phyloP scores from a whole-genome alignment of 257 asterid genomes.

The Haberlea rhodopensis region DNA sequence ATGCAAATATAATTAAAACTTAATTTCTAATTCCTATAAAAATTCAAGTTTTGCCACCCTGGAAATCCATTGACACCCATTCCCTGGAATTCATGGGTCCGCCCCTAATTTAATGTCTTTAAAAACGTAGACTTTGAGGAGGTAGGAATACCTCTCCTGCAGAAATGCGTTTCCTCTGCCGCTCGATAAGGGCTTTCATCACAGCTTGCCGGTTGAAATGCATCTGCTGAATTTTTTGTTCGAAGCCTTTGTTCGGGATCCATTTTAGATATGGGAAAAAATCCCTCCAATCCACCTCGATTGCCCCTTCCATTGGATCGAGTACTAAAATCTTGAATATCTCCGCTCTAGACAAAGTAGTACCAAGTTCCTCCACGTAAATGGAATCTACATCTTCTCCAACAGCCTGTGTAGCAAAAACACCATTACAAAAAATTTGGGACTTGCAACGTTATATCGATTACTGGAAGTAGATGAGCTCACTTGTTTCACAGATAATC shows the following conservation, averaged over 20 bases:
- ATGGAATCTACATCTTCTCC: constrained; percentile 51
- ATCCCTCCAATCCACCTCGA: constrained; percentile 83
- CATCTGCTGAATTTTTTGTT: constrained; percentile 40
- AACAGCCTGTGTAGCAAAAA: constrained; percentile 38
- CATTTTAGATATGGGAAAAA: constrained; percentile 59
- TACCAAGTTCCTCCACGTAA: constrained; percentile 47
- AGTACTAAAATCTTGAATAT: constrained; percentile 51
- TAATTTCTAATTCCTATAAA: too few species aligned
- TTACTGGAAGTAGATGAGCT: constrained; percentile 6
- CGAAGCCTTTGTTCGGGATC: constrained; percentile 62
- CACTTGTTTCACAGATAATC: constrained; percentile 53
- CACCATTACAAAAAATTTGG: background rate
- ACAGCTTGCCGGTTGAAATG: constrained; percentile 39
- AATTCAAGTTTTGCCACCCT: too few species aligned
- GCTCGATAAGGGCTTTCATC: constrained; percentile 46
- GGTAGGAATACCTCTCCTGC: constrained; percentile 45
- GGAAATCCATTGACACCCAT: too few species aligned
- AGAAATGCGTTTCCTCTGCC: constrained; percentile 42
- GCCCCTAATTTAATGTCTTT: background rate
- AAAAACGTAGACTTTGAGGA: background rate
- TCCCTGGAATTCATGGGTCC: too few species aligned
- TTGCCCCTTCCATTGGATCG: constrained; percentile 64
- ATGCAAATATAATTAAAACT: too few species aligned
- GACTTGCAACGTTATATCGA: background rate
- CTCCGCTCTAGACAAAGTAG: constrained; percentile 38